Evolutionary conservation across 345 rosid genomes (phyloP).

Genomic region (Dipteronia sinensis): DNA sequence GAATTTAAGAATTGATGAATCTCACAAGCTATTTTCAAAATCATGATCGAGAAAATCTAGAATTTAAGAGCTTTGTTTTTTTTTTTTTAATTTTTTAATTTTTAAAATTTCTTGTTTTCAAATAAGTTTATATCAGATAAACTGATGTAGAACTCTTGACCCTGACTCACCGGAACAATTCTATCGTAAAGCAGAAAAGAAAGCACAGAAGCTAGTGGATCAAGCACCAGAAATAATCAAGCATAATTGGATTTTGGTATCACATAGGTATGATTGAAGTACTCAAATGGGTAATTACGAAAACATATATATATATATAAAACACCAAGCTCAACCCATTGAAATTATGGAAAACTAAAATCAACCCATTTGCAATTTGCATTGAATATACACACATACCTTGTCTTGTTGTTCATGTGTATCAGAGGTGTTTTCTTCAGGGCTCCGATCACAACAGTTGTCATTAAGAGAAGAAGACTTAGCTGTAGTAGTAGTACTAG

Average conservation of each 20-base stretch:
- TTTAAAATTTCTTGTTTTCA: not conserved
- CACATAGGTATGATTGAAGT: not conserved
- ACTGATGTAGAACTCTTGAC: not conserved
- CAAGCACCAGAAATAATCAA: not conserved
- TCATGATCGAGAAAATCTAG: not conserved
- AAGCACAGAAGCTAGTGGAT: not conserved
- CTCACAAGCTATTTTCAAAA: not conserved
- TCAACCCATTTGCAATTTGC: slow-evolving; percentile 1
- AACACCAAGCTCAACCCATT: not conserved
- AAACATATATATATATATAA: not conserved
- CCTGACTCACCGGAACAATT: not conserved
- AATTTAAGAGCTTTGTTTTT: not conserved
- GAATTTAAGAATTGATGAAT: not conserved
- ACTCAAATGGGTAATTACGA: not conserved
- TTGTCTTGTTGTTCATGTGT: slow-evolving; percentile 1
- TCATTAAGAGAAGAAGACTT: slow-evolving; percentile 3
- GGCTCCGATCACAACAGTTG: not conserved
- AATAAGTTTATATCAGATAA: not conserved
- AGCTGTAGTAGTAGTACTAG: not conserved
- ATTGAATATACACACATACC: slow-evolving; percentile 18
- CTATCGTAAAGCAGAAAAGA: not conserved
- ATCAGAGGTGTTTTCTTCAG: not conserved
- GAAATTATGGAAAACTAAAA: slow-evolving; percentile 12
- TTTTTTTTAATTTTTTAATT: no score
- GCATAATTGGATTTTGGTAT: not conserved